Evolutionary conservation across 1,284 basidiomycete genomes (phyloP).

Genomic region (Sparassis latifolia): DNA sequence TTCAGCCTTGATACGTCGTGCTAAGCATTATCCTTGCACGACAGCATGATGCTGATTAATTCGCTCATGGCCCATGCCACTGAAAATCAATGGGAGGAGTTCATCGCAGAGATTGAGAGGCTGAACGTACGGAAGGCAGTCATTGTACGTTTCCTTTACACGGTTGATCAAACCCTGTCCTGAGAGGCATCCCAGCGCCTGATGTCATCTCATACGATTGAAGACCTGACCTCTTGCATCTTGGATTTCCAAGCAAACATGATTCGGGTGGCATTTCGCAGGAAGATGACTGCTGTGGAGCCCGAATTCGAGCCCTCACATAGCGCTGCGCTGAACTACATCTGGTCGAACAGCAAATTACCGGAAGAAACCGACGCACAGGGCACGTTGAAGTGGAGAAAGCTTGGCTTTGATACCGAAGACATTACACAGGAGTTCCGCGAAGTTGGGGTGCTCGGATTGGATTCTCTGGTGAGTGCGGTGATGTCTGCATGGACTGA

Average conservation of each 20-base stretch:
- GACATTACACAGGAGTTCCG: constrained; percentile 78
- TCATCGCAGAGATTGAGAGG: constrained; percentile 71
- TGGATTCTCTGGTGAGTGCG: constrained; percentile 73
- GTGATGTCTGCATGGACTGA: not conserved
- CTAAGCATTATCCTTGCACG: not conserved
- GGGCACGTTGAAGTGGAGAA: constrained; percentile 65
- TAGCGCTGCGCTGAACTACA: constrained; percentile 55
- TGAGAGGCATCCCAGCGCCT: constrained; percentile 48
- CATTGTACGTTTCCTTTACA: constrained; percentile 43
- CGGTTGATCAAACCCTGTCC: not conserved
- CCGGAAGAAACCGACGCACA: constrained; percentile 43
- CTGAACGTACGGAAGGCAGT: constrained; percentile 82
- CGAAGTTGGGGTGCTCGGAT: constrained; percentile 78
- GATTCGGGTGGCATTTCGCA: constrained; percentile 73
- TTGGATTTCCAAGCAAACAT: constrained; percentile 91
- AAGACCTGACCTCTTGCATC: constrained; percentile 82
- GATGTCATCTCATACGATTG: constrained; percentile 82
- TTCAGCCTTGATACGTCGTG: not conserved
- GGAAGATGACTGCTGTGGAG: constrained; percentile 75
- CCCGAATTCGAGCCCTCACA: constrained; percentile 59
- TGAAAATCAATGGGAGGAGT: constrained; percentile 73
- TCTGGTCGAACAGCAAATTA: constrained; percentile 66
- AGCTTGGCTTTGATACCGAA: constrained; percentile 77
- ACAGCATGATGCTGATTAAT: constrained; percentile 85
- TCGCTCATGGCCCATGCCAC: constrained; percentile 76